Base-by-base conservation (phyloP, 2,329 filamentous ascomycete species). In the Claviceps humidiphila region DNA sequence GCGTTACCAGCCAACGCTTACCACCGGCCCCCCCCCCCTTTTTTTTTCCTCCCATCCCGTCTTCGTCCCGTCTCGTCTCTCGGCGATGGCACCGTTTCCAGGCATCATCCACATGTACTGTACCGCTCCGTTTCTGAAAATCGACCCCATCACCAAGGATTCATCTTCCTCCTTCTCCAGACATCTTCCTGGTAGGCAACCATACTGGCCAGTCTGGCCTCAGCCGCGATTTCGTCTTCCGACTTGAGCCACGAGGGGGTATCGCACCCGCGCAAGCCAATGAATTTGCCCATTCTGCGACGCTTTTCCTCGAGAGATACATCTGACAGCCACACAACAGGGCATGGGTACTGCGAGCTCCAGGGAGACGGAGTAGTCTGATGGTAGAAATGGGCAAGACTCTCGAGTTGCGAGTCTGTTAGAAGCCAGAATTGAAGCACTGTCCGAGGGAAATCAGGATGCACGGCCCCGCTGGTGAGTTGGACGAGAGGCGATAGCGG, bases 401-500 rank as follows among this genome's bases (percentile, higher is more conserved):
- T 70, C 68, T 89, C 85, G 51, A 88, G 80, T 67, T 89, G 74
- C 34, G 68, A 68, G 64, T 86, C 82, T 16, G 83, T 89, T 40
- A 89, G 75, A 37, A 89, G 80, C 76, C 84, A 87, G 68, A 85
- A 87, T 63, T 77, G 75, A 46, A 89, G 78, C 51, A 89, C 72
- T 3, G 79, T 85, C 20, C 63, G 61, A 1, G 85, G 85, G 64
- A 85, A 89, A 52, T 71, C 64, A 0, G 81, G 77, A 60, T 87
- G 84, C 2, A 84, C 68, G n/a, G 68, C 62, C 49, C 84, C 84
- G 1, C 76, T 78, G 22, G 73, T 72, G 57, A 84, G 68, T 66
- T 82, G 77, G 7, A 85, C 80, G 5, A 89, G 78, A 1, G 85
- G 84, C 0, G 77, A 75, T 24, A 89, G 77, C 22, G 73, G 74